Conservation (phyloP, 2,329 filamentous ascomycete species). For the Cordyceps cicadae region DNA sequence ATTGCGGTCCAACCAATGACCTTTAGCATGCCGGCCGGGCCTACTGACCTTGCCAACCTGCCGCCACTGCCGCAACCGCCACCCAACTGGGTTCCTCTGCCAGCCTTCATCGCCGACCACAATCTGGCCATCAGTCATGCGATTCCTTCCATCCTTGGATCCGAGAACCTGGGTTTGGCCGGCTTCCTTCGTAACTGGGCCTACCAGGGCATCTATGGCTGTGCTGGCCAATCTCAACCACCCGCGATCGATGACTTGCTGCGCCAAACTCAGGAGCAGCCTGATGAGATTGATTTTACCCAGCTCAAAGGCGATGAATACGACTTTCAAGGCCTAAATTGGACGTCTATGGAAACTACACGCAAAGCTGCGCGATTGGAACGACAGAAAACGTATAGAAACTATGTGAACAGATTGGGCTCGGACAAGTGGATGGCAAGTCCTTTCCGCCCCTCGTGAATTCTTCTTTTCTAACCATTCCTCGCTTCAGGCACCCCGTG, state of each 20-base stretch:
- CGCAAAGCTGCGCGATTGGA: constrained; percentile 39
- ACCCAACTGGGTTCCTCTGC: constrained; percentile 23
- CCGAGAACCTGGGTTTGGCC: constrained; percentile 40
- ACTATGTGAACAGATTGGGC: constrained; percentile 46
- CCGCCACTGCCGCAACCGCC: constrained; percentile 10
- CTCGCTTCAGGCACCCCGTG: neutral
- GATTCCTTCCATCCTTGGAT: constrained; percentile 33
- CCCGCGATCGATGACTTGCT: constrained; percentile 26
- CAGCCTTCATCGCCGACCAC: constrained; percentile 12
- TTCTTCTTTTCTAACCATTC: neutral
- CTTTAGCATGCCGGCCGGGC: neutral
- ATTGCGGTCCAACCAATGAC: neutral
- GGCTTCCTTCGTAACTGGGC: constrained; percentile 46
- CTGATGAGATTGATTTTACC: constrained; percentile 25
- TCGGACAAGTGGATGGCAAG: constrained; percentile 43
- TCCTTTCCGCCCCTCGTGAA: constrained; percentile 12
- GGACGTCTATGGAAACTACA: constrained; percentile 43
- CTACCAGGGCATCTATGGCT: constrained; percentile 21
- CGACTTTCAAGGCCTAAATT: constrained; percentile 54
- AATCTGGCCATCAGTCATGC: constrained; percentile 22
- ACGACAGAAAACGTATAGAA: constrained; percentile 43
- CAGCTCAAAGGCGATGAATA: constrained; percentile 47
- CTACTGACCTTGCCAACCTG: constrained; percentile 11
- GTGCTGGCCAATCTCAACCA: constrained; percentile 18
- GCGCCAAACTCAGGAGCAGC: constrained; percentile 17